Evolutionary conservation across 371 early-diverging fungal species (phyloP).

Genomic region (Mucor plumbeus): DNA sequence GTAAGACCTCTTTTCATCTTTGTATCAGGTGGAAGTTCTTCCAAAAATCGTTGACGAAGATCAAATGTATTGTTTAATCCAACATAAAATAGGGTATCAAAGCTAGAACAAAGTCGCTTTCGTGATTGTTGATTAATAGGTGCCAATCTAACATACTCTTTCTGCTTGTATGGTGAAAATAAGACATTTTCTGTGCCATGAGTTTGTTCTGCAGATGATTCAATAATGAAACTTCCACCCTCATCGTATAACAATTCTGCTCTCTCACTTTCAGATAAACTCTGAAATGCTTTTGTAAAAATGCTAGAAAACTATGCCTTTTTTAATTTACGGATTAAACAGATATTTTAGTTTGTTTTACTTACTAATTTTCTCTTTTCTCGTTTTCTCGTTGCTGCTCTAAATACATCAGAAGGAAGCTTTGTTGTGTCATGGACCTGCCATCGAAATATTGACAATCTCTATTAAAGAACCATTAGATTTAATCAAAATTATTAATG

Average conservation of each 20-base stretch:
- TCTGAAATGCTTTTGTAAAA: constrained; percentile 23
- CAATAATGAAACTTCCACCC: constrained; percentile 5
- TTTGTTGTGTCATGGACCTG: constrained; percentile 56
- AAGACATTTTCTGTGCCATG: background rate
- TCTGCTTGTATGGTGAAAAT: constrained; percentile 7
- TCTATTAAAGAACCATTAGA: constrained; percentile 18
- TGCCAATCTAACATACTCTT: background rate
- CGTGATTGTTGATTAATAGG: background rate
- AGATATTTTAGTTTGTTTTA: background rate
- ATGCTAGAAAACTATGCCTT: constrained; percentile 17
- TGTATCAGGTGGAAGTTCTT: background rate
- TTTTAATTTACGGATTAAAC: background rate
- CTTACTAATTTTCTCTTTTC: constrained; percentile 35
- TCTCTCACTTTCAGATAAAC: constrained; percentile 7
- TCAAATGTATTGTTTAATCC: constrained; percentile 9
- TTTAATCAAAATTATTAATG: background rate
- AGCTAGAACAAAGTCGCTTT: constrained; percentile 15
- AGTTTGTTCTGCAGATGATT: background rate
- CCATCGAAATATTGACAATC: constrained; percentile 62
- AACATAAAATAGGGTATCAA: constrained; percentile 16
- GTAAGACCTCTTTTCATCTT: constrained; percentile 16
- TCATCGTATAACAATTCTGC: constrained; percentile 11
- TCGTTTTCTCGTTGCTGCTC: constrained; percentile 27
- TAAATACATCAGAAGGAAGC: constrained; percentile 37
- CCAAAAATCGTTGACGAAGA: constrained; percentile 18